Evolutionary conservation across 2,329 filamentous ascomycete genomes (phyloP).

Genomic region (Berkeleyomyces basicola): DNA sequence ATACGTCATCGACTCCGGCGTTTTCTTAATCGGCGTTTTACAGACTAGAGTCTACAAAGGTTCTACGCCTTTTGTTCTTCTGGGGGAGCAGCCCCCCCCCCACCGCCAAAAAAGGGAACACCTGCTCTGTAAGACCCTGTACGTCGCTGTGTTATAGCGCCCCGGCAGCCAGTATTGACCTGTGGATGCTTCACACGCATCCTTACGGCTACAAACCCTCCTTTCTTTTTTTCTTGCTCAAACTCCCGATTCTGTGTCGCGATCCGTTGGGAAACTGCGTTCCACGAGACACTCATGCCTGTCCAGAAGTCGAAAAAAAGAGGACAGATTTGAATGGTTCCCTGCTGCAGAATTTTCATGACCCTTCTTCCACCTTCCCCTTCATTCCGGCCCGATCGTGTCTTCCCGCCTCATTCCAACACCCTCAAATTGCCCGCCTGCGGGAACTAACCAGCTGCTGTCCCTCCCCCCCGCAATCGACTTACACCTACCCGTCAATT

Average conservation of each 20-base stretch:
- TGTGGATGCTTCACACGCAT: not conserved
- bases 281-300: not conserved
- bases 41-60: not conserved
- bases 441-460: not conserved
- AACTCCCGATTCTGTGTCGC: not conserved
- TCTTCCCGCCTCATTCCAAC: not conserved
- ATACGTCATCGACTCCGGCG: not conserved
- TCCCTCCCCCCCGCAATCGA: not conserved
- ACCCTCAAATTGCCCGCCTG: not conserved
- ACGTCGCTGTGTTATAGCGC: not conserved
- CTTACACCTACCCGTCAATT: not conserved
- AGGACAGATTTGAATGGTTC: not conserved
- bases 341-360: not conserved
- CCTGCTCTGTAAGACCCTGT: not conserved
- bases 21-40: not conserved
- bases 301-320: not conserved
- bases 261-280: constrained; percentile 3
- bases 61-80: not conserved
- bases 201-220: not conserved
- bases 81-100: not conserved
- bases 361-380: not conserved
- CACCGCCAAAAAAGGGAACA: not conserved
- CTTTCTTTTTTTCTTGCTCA: not conserved
- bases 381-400: not conserved
- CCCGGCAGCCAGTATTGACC: not conserved